Percentiles rank a stretch among this genome's conserved stretches.
Conservation (phyloP, 2,329 filamentous ascomycete species). For the Venturia pyrina region DNA sequence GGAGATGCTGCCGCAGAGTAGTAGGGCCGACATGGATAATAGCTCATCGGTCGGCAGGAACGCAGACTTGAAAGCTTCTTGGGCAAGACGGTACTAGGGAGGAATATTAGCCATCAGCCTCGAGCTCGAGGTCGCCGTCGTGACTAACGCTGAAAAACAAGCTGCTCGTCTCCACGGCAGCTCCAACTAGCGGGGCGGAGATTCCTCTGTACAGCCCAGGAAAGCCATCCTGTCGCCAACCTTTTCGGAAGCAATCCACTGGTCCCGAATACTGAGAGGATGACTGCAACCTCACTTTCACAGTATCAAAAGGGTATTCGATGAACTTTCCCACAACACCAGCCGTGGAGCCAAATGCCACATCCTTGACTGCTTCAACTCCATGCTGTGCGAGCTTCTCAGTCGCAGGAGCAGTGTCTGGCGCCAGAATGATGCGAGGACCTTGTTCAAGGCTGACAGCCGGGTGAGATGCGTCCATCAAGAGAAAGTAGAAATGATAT, state of each 20-base stretch:
- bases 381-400: constrained; percentile 3
- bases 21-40: constrained; percentile 64
- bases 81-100: constrained; percentile 35
- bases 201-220: constrained; percentile 83
- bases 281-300: constrained; percentile 96
- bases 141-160: constrained; percentile 68
- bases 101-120: constrained; percentile 17
- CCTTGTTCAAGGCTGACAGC: neutral
- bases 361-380: constrained; percentile 52
- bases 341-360: constrained; percentile 81
- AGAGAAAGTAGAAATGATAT: neutral
- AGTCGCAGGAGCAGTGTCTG: neutral
- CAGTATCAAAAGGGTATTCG: constrained; percentile 96
- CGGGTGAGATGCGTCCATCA: constrained; percentile 7
- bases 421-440: neutral
- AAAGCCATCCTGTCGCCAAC: constrained; percentile 68
- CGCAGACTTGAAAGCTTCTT: constrained; percentile 53
- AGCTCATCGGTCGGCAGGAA: constrained; percentile 45
- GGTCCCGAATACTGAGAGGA: constrained; percentile 83
- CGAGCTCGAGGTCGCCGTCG: neutral
- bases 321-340: constrained; percentile 91
- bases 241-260: constrained; percentile 86
- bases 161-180: constrained; percentile 83
- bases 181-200: constrained; percentile 79
- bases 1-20: constrained; percentile 73